Evolutionary conservation across 768 basidiomycete genomes (phyloP).

Genomic region (Tricholoma sp.): DNA sequence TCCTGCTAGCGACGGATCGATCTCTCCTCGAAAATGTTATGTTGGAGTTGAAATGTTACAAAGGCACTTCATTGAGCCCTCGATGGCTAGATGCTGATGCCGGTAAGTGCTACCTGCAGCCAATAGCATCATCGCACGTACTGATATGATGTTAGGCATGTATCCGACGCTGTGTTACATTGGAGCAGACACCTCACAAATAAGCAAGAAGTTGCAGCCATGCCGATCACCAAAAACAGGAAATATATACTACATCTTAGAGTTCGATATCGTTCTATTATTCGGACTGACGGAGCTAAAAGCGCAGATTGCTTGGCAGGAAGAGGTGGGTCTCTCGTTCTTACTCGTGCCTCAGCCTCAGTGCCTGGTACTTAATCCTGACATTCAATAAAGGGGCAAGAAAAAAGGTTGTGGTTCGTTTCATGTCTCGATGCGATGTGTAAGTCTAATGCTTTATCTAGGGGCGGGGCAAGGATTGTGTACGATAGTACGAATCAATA

Average conservation of each 20-base stretch:
- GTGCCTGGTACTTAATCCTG: neutral
- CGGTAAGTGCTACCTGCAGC: neutral
- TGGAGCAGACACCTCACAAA: slow-evolving; percentile 5
- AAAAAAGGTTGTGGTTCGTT: slow-evolving; percentile 26
- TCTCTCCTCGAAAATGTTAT: neutral
- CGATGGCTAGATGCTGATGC: slow-evolving; percentile 11
- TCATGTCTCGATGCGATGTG: neutral
- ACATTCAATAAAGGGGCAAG: slow-evolving; percentile 23
- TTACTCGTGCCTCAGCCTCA: too few relatives aligned
- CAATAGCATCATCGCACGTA: neutral
- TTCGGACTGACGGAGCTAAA: slow-evolving; percentile 19
- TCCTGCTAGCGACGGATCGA: neutral
- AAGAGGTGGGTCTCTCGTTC: slow-evolving; percentile 11
- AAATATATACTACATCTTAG: slow-evolving; percentile 8
- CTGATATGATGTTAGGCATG: slow-evolving; percentile 1
- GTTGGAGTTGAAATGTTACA: slow-evolving; percentile 15
- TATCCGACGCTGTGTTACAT: slow-evolving; percentile 10
- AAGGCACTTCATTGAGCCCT: slow-evolving; percentile 10
- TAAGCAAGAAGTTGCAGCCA: neutral
- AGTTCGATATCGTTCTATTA: slow-evolving; percentile 13
- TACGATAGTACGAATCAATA: slow-evolving; percentile 22
- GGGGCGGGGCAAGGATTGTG: slow-evolving; percentile 31
- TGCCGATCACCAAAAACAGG: neutral
- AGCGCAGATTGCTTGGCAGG: slow-evolving; percentile 16
- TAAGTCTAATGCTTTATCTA: slow-evolving; percentile 1